Conservation (phyloP, 2,329 filamentous ascomycete genomes). For the Stagonosporopsis chrysanthemi region DNA sequence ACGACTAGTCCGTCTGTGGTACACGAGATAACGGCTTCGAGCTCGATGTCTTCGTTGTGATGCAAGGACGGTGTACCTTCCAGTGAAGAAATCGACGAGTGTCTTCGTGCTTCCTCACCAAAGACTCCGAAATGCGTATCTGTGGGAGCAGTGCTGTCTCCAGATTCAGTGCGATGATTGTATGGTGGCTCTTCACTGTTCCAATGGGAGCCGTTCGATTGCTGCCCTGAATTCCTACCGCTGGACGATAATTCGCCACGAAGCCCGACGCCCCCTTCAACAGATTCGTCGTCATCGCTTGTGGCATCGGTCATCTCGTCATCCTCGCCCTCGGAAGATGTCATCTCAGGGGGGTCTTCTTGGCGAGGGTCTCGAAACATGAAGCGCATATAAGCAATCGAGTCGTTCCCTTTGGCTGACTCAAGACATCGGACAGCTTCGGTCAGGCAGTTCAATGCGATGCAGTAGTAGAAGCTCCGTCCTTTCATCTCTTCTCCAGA, state of each 20-base stretch:
- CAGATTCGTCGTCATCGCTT: slow-evolving; percentile 57
- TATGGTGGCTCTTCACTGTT: slow-evolving; percentile 29
- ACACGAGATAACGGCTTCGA: slow-evolving; percentile 91
- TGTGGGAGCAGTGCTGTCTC: slow-evolving; percentile 53
- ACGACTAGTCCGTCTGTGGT: slow-evolving; percentile 88
- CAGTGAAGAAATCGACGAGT: slow-evolving; percentile 40
- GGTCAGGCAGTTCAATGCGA: slow-evolving; percentile 76
- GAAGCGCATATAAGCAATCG: slow-evolving; percentile 87
- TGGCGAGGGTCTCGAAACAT: slow-evolving; percentile 79
- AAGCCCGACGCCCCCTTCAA: slow-evolving; percentile 54
- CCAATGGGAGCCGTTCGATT: slow-evolving; percentile 24
- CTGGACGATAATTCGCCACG: slow-evolving; percentile 7
- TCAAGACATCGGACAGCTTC: slow-evolving; percentile 82
- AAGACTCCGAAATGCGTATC: slow-evolving; percentile 43
- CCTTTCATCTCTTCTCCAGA: slow-evolving; percentile 72
- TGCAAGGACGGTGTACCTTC: slow-evolving; percentile 35
- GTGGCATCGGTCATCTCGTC: slow-evolving; percentile 58
- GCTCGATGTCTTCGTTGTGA: slow-evolving; percentile 64
- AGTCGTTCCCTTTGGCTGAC: slow-evolving; percentile 87
- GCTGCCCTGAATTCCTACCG: slow-evolving; percentile 6
- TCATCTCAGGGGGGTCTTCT: slow-evolving; percentile 48
- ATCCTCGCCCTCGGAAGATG: slow-evolving; percentile 58
- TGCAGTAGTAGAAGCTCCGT: slow-evolving; percentile 87
- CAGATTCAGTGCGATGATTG: slow-evolving; percentile 54
- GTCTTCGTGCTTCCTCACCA: slow-evolving; percentile 36